A percentile compares a stretch with the other conserved stretches of the same genome.
Evolutionary conservation across 805 yeast species (phyloP).

Genomic region (Saccharomycopsis fodiens): DNA sequence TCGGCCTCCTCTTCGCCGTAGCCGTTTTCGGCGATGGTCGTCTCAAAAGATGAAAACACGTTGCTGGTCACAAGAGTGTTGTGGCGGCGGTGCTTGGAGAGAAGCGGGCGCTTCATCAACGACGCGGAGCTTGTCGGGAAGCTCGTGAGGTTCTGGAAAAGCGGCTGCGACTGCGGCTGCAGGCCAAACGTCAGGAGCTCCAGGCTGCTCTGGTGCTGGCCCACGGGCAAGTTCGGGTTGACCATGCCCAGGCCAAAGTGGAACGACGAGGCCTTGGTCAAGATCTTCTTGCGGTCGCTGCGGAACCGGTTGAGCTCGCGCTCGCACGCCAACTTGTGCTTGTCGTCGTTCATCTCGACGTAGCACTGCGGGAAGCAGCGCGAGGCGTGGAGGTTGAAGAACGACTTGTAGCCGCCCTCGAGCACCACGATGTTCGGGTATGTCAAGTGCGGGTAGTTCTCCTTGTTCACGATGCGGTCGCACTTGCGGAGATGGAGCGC

Average conservation of each 20-base stretch:
- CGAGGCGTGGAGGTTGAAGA: slow-evolving; percentile 49
- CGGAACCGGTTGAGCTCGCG: slow-evolving; percentile 47
- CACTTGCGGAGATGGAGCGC: slow-evolving; percentile 78
- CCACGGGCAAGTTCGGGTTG: background rate
- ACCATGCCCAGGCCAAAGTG: slow-evolving; percentile 18
- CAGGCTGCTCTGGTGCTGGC: background rate
- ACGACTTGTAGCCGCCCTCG: slow-evolving; percentile 85
- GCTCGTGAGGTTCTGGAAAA: background rate
- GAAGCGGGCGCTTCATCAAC: background rate
- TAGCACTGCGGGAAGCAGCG: slow-evolving; percentile 74
- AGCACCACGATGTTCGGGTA: slow-evolving; percentile 87
- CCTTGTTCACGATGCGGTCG: slow-evolving; percentile 69
- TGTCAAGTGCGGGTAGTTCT: slow-evolving; percentile 69
- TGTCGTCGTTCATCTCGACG: slow-evolving; percentile 74
- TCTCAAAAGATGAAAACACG: slow-evolving; percentile 11
- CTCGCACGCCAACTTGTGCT: slow-evolving; percentile 45
- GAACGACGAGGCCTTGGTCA: slow-evolving; percentile 31
- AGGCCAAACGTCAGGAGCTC: background rate
- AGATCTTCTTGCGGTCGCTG: slow-evolving; percentile 31
- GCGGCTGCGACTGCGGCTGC: background rate
- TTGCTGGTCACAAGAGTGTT: slow-evolving; percentile 12
- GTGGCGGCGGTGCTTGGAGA: slow-evolving; percentile 10
- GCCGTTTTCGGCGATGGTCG: background rate
- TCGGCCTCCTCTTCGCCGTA: slow-evolving; percentile 1
- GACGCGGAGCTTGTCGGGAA: background rate